Base-by-base conservation (phyloP, 1,139 yeast genomes). In the Kodamaea derodonti region DNA sequence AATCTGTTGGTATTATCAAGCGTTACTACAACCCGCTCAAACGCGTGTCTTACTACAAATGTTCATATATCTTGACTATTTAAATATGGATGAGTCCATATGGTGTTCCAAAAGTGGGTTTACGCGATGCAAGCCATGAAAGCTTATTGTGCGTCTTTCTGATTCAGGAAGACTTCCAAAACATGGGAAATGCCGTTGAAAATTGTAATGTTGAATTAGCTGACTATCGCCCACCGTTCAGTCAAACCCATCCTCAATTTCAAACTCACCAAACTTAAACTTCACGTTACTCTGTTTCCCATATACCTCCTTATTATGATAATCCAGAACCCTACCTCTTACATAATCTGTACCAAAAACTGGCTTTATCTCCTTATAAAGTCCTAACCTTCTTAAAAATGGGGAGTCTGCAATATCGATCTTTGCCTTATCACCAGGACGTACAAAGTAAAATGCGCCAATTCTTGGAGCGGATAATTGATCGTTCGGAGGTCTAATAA, bases 371-470 rank as follows among this genome's bases (percentile, higher is more conserved):
- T 51, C 42, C 27, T 43, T 46, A 39, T 57, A 56, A 14, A 59
- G 44, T 0, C 64, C 65, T 24, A 56, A 43, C 24, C 56, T 43
- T 32, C 52, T 50, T 28, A 61, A 49, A 17, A 60, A 37, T 1
- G 67, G 65, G 4, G 65, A 59, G 22, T 58, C 57, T 8, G 60
- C 62, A 6, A 59, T 42, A 27, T 56, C 48, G 14, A 60, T 52
- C 15, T 40, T 33, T 11, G 58, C 52, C 3, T 54, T 51, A 32
- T 58, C 61, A 13, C 63, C 62, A 4, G 67, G 66, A 22, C 66
- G 52, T 7, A 60, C 56, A 39, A 61, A 61, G 34, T 61, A 61
- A 37, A 61, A 58, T 1, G 59, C 45, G 1, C 65, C 67, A 23
- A 59, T 56, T 20, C 67, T 38, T 7, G 62, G 62, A 7, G 52